Evolutionary conservation across 441 rosid genomes (phyloP).

Genomic region (Euphorbia corollata): DNA sequence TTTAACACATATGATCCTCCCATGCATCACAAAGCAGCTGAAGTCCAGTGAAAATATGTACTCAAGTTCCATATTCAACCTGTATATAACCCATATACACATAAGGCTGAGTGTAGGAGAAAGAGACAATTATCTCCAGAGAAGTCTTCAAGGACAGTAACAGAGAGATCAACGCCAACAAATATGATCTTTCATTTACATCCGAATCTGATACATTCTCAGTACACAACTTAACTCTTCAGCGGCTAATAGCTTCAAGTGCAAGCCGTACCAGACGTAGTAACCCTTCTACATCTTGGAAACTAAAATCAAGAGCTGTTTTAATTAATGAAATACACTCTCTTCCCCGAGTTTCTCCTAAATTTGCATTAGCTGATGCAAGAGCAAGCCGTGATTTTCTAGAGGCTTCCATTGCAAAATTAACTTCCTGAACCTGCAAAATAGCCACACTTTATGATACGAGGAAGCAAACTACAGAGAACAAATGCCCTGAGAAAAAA

Average conservation of each 20-base stretch:
- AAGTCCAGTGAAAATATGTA: conserved; percentile 22
- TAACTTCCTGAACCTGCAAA: conserved; percentile 74
- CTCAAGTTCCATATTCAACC: conserved; percentile 18
- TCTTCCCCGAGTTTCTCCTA: conserved; percentile 43
- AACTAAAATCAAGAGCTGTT: conserved; percentile 88
- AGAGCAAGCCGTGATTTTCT: conserved; percentile 69
- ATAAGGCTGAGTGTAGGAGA: conserved; percentile 12
- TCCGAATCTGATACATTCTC: conserved; percentile 22
- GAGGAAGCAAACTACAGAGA: neutral
- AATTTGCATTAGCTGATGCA: conserved; percentile 43
- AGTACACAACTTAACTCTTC: conserved; percentile 27
- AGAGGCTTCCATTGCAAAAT: conserved; percentile 88
- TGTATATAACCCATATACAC: conserved; percentile 30
- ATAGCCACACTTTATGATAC: conserved; percentile 14
- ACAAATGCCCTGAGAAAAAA: conserved; percentile 3
- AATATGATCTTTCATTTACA: conserved; percentile 15
- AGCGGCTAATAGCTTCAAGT: conserved; percentile 63
- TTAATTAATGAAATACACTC: conserved; percentile 58
- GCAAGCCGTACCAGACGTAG: conserved; percentile 78
- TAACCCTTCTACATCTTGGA: conserved; percentile 80
- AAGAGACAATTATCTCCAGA: conserved; percentile 17
- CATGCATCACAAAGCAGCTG: conserved; percentile 23
- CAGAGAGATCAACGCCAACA: conserved; percentile 16
- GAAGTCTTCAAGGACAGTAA: conserved; percentile 14
- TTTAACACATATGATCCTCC: conserved; percentile 19